phyloP scores from a whole-genome alignment of 768 basidiomycete species.

The Coprinellus aureogranulatus region DNA sequence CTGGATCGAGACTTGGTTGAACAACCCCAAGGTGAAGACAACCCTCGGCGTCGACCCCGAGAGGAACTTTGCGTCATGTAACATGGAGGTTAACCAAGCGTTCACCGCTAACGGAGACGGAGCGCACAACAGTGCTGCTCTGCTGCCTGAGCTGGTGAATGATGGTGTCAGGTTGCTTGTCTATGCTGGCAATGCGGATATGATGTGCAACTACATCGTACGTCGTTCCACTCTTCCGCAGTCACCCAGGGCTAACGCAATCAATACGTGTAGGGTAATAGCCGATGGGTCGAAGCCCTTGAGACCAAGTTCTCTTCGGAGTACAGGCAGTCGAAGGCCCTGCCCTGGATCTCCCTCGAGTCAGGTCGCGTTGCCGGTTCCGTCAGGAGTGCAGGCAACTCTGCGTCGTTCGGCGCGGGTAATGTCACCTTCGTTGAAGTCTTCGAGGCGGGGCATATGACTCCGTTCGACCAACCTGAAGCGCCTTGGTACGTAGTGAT shows the following conservation, averaged over 20 bases:
- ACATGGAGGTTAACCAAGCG: constrained; percentile 74
- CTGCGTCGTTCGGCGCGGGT: constrained; percentile 60
- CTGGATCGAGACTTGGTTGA: constrained; percentile 91
- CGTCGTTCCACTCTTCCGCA: constrained; percentile 17
- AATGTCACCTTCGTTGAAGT: constrained; percentile 81
- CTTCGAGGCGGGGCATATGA: constrained; percentile 88
- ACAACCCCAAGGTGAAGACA: constrained; percentile 72
- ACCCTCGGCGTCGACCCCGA: constrained; percentile 69
- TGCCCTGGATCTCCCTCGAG: constrained; percentile 55
- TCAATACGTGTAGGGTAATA: constrained; percentile 57
- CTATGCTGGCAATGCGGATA: constrained; percentile 88
- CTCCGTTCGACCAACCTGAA: constrained; percentile 86
- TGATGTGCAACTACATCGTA: constrained; percentile 86
- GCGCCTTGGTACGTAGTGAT: constrained; percentile 64
- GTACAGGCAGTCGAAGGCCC: constrained; percentile 47
- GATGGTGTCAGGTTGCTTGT: constrained; percentile 81
- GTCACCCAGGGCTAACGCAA: not conserved
- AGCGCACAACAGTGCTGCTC: constrained; percentile 74
- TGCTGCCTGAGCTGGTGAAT: constrained; percentile 79
- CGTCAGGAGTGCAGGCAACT: constrained; percentile 71
- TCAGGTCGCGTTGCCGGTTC: constrained; percentile 61
- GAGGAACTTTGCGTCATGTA: constrained; percentile 67
- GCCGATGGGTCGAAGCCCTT: constrained; percentile 69
- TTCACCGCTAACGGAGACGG: constrained; percentile 84
- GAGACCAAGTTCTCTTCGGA: constrained; percentile 61